A percentile compares a stretch with the other conserved stretches of the same genome.
phyloP scores from a whole-genome alignment of 2,329 filamentous ascomycete genomes.

The Amesomyces nigricolor region DNA sequence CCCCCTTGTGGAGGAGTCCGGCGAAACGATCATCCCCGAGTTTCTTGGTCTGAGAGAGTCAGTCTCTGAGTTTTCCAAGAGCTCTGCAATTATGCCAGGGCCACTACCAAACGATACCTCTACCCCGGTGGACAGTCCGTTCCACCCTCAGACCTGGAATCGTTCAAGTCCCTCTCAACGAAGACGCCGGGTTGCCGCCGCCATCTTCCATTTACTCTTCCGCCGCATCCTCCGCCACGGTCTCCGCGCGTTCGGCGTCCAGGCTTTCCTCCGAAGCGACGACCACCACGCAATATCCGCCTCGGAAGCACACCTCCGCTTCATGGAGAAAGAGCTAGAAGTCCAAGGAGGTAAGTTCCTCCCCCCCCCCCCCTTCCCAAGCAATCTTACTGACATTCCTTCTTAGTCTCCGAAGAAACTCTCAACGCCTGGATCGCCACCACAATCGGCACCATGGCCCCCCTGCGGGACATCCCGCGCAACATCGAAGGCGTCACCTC shows the following conservation, averaged over 20 bases:
- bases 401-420: not conserved
- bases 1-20: not conserved
- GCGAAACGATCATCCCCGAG: not conserved
- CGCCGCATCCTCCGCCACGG: conserved; percentile 13
- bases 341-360: conserved; percentile 5
- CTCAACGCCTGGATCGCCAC: conserved; percentile 7
- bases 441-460: conserved; percentile 2
- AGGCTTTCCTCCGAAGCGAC: conserved; percentile 3
- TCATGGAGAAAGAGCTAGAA: conserved; percentile 13
- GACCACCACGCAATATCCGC: conserved; percentile 1
- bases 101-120: not conserved
- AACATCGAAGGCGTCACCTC: conserved; percentile 4
- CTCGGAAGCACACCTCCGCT: conserved; percentile 10
- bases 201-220: conserved; percentile 17
- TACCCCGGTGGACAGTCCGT: not conserved
- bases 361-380: not conserved
- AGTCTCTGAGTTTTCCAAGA: conserved; percentile 2
- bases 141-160: conserved; percentile 8
- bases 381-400: not conserved
- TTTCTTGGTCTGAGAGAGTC: conserved; percentile 1
- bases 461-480: not conserved
- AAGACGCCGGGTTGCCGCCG: conserved; percentile 14
- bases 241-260: conserved; percentile 13
- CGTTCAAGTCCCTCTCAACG: not conserved
- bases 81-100: not conserved